Evolutionary conservation across 2,329 filamentous ascomycete genomes (phyloP), one percentile per base, ranked within the genome.

Genomic region (Hypoxylon sp.): DNA sequence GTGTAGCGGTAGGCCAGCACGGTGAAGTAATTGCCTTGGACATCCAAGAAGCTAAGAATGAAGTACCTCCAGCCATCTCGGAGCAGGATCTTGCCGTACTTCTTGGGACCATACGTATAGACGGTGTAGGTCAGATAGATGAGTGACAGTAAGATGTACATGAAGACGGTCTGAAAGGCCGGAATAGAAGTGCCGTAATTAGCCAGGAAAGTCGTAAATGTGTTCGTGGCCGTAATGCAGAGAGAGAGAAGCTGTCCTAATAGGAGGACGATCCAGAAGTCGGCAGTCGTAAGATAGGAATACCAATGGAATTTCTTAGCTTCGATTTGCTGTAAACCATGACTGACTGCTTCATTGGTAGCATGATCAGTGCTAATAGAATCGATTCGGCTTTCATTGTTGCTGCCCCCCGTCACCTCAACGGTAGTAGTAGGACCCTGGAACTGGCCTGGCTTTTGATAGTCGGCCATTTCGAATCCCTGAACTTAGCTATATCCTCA

Each of bases 1-100:
- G 95, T 97, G 84, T 97, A 90, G 65, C 91, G 87, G 83, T 98
- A 99, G 4, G 95, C 96, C 53, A 98, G 86, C 55, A 99, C 95
- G 75, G 94, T 94, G 79, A 98, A 98, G 84, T 98, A 99, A 82
- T 99, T 99, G 68, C 96, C 96, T 81, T 98, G 88, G 53, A 98
- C 95, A 77, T 99, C 96, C 73, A 96, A 87, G 80, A 98, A 98
- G 57, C 92, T 90, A 67, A 99, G 88, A 79, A 98, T 93, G 75
- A 97, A 87, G 82, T 97, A 98, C 81, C 93, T 93, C 96, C 95
- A 98, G 64, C 94, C 93, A 77, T 97, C 91, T 67, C 85, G 86
- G 57, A 82, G 78, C 13, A 94, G 76, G 60, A 97, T 79, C 52
- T 83, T 82, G 50, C 82, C 77, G 86, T 92, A 97, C 74, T 87